Conservation (phyloP, 2,329 filamentous ascomycete species). For the Coleophoma cylindrospora region DNA sequence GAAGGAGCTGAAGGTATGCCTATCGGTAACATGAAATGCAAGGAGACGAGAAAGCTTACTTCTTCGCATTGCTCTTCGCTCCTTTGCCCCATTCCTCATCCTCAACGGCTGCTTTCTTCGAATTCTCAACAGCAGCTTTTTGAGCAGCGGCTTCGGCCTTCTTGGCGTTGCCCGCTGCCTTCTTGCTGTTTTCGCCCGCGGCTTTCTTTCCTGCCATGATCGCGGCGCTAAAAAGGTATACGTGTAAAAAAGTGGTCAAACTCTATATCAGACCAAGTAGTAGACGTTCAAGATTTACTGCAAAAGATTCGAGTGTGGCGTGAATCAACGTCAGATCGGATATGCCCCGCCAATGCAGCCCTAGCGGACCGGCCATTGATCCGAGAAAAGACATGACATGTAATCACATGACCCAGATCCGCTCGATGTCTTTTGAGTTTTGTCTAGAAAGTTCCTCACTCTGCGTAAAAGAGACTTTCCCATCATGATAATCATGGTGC, state of each 20-base stretch:
- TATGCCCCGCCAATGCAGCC: neutral
- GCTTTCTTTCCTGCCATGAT: constrained; percentile 71
- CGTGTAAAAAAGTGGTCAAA: no score
- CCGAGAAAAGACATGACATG: no score
- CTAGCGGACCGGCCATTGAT: neutral
- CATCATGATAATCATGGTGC: no score
- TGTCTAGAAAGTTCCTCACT: no score
- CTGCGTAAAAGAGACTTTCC: no score
- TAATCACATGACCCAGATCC: no score
- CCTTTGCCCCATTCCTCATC: constrained; percentile 80
- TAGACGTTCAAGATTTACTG: no score
- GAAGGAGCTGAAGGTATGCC: neutral
- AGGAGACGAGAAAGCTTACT: constrained; percentile 50
- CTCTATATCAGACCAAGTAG: no score
- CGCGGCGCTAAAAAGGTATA: no score
- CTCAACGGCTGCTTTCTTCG: constrained; percentile 63
- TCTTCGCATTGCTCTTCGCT: constrained; percentile 78
- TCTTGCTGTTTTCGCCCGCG: constrained; percentile 75
- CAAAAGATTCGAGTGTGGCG: neutral
- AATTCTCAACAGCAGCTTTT: constrained; percentile 69
- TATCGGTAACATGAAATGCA: neutral
- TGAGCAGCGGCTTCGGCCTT: constrained; percentile 83
- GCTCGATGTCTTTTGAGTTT: no score
- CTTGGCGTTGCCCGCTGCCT: constrained; percentile 81
- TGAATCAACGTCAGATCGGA: neutral